A percentile compares a stretch with the other conserved stretches of the same genome.
Evolutionary conservation across 768 basidiomycete species (phyloP).

Genomic region (Tubosaeta sp.): DNA sequence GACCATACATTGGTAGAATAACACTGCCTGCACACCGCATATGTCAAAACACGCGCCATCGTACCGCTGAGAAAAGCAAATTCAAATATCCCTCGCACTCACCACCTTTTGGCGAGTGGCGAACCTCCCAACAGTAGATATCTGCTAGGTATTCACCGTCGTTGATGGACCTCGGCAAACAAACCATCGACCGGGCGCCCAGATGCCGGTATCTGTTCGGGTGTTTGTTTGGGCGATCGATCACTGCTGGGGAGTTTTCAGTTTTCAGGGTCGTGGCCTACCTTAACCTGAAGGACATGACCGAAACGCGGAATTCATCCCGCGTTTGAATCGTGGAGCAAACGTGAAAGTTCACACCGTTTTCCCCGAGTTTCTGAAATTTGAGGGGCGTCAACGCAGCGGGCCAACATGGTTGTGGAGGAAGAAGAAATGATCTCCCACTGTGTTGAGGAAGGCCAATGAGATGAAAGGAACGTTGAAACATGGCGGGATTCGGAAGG

Average conservation of each 20-base stretch:
- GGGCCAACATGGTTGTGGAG: neutral
- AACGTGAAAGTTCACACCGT: neutral
- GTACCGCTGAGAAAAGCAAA: neutral
- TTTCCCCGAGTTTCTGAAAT: neutral
- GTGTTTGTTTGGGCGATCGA: neutral
- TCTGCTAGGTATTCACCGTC: neutral
- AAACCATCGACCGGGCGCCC: conserved; percentile 8
- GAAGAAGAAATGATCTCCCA: neutral
- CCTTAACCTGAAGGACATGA: neutral
- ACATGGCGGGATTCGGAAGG: neutral
- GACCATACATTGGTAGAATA: conserved; percentile 2
- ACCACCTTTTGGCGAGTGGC: neutral
- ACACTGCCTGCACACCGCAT: neutral
- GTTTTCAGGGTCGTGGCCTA: neutral
- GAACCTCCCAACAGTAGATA: neutral
- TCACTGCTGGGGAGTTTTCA: neutral
- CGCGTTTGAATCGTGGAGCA: neutral
- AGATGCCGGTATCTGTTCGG: neutral
- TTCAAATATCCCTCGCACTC: neutral
- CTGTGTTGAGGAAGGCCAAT: neutral
- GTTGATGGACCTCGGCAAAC: conserved; percentile 1
- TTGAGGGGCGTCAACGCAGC: neutral
- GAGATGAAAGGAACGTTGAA: conserved; percentile 1
- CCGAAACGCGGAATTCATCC: neutral
- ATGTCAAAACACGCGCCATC: conserved; percentile 2